Evolutionary conservation across 2,329 filamentous ascomycete genomes (phyloP), one percentile per base, ranked within the genome.

Genomic region (Emydomyces testavorans): DNA sequence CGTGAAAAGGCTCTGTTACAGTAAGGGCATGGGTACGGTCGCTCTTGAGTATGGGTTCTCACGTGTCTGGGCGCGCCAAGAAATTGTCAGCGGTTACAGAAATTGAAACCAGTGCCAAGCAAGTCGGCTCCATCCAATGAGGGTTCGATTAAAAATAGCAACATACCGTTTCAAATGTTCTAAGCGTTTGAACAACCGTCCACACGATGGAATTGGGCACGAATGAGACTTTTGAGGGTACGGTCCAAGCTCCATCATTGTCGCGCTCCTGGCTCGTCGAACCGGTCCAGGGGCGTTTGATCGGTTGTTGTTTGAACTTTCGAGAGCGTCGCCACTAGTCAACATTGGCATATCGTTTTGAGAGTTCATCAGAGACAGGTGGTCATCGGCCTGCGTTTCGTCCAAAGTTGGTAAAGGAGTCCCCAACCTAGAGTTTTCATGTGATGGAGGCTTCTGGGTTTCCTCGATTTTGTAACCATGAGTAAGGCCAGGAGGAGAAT

Each of bases 1-100:
- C 92, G 78, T 51, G 92, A 96, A 69, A 98, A 98, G 56, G 90
- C 90, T 76, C 96, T 96, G 77, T 85, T 94, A 79, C 92, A 98
- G 68, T 94, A 83, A 58, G 85, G 85, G 78, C 92, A 98, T 64
- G 93, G 83, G 70, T 98, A 98, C 59, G 92, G 92, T 71, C 90
- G 86, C 75, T 98, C 92, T 76, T 98, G 92, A 49, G 92, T 98
- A 76, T 98, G 92, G 62, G 92, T 98, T 71, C 92, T 85, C 68
- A 98, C 92, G 73, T 98, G 92, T 77, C 89, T 94, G 77, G 59
- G 64, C 67, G 64, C 67, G 68, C 64, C 60, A 62, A 55, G 57
- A 60, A 58, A 73, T 62, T 72, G 70, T 70, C 63, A 67, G 74
- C 71, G 71, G 68, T 65, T 71, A 31, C 11, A 23, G 34, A 46